phyloP scores from a whole-genome alignment of 768 basidiomycete genomes.

The Butyriboletus loyo region DNA sequence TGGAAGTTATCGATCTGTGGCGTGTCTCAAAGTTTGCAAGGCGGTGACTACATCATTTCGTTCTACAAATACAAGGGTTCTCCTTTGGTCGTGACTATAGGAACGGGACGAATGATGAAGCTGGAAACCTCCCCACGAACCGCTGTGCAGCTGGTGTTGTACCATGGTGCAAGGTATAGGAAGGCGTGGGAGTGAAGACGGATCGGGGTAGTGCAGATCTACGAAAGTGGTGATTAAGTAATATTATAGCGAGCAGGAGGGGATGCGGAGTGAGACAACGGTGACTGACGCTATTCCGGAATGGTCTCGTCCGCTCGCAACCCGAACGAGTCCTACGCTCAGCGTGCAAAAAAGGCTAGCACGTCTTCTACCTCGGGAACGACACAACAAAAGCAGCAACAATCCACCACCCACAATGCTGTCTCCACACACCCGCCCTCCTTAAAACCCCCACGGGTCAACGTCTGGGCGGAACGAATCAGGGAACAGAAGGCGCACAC shows the following conservation, averaged over 20 bases:
- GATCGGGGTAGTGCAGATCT: conserved; percentile 16
- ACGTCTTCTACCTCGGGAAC: conserved; percentile 1
- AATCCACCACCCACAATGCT: neutral
- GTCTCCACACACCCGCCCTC: neutral
- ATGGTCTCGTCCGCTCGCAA: conserved; percentile 35
- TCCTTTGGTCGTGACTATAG: no score
- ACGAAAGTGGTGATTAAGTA: conserved; percentile 15
- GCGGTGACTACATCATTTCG: no score
- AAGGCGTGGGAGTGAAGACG: conserved; percentile 3
- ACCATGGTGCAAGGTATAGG: no score
- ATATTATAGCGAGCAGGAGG: conserved; percentile 1
- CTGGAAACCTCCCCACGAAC: no score
- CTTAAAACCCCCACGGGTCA: conserved; percentile 27
- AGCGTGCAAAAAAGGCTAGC: conserved; percentile 47
- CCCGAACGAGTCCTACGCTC: conserved; percentile 55
- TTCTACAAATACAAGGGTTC: no score
- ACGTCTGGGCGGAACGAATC: conserved; percentile 43
- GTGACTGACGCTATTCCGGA: conserved; percentile 21
- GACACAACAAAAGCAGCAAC: conserved; percentile 3
- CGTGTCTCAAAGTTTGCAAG: no score
- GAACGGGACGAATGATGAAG: no score
- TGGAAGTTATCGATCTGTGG: neutral
- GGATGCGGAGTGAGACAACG: conserved; percentile 25
- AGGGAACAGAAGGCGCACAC: conserved; percentile 38
- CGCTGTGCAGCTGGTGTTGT: no score